phyloP scores from a whole-genome alignment of 208 protist species.

The Trypanosoma platydactyli region DNA sequence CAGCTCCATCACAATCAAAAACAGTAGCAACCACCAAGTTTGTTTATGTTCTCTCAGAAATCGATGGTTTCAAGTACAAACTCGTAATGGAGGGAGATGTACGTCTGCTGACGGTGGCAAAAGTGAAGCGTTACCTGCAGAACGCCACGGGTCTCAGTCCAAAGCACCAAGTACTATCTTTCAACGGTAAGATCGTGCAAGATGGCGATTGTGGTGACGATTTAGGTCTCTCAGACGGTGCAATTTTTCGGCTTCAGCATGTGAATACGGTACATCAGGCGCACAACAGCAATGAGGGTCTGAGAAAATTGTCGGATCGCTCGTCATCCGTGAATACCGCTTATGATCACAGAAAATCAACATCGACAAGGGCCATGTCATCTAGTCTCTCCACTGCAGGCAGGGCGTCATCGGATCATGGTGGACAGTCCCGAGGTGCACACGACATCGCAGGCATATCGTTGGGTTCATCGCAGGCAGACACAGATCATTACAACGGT shows the following conservation, averaged over 20 bases:
- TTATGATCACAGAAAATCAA: neutral
- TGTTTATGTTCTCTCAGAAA: slow-evolving; percentile 63
- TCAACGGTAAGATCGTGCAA: slow-evolving; percentile 36
- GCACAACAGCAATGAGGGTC: neutral
- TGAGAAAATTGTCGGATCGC: neutral
- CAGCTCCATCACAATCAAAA: too few species aligned
- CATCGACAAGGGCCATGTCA: neutral
- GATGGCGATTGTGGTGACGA: slow-evolving; percentile 44
- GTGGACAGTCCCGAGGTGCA: neutral
- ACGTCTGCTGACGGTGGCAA: slow-evolving; percentile 35
- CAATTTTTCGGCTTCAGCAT: slow-evolving; percentile 50
- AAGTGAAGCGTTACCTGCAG: slow-evolving; percentile 77
- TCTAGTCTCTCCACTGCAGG: neutral
- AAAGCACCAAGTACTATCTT: slow-evolving; percentile 50
- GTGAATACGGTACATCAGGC: neutral
- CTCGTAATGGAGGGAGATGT: slow-evolving; percentile 77
- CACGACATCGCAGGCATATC: neutral
- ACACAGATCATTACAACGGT: neutral
- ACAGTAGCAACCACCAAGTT: neutral
- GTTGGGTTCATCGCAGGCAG: neutral
- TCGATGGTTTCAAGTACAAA: slow-evolving; percentile 84
- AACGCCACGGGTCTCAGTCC: slow-evolving; percentile 45
- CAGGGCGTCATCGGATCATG: neutral
- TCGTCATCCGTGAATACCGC: neutral
- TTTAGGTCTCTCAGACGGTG: slow-evolving; percentile 61